phyloP scores from a whole-genome alignment of 1,284 basidiomycete genomes.

The Moniliophthora roreri region DNA sequence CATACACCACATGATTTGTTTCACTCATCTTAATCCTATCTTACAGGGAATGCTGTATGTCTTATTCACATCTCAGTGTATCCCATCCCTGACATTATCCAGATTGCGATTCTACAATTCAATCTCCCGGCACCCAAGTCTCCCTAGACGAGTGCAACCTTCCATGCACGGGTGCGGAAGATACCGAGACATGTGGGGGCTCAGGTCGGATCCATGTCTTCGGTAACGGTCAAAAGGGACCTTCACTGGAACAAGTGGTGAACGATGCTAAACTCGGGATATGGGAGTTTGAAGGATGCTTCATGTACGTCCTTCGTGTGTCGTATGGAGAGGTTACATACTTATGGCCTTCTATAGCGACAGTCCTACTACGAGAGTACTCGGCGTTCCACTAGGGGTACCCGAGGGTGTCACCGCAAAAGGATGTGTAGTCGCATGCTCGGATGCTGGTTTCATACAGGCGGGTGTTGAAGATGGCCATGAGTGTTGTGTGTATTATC shows the following conservation, averaged over 20 bases:
- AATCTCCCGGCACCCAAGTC: constrained; percentile 31
- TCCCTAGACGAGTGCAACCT: constrained; percentile 32
- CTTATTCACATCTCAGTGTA: no score
- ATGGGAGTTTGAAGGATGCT: constrained; percentile 39
- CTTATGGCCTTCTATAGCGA: constrained; percentile 26
- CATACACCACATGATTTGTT: neutral
- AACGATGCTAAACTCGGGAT: constrained; percentile 7
- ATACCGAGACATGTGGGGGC: constrained; percentile 36
- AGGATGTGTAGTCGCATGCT: constrained; percentile 38
- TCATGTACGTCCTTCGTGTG: constrained; percentile 29
- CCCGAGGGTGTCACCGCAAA: constrained; percentile 38
- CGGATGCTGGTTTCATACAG: constrained; percentile 29
- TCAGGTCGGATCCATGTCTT: constrained; percentile 34
- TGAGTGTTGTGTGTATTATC: constrained; percentile 36
- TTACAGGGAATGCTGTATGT: constrained; percentile 40
- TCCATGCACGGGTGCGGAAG: constrained; percentile 35
- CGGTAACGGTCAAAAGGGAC: constrained; percentile 30
- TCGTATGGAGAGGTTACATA: neutral
- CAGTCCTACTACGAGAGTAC: constrained; percentile 27
- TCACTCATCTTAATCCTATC: neutral
- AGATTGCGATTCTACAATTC: constrained; percentile 43
- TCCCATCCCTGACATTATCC: constrained; percentile 1
- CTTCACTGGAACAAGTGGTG: constrained; percentile 28
- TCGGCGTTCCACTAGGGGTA: constrained; percentile 32
- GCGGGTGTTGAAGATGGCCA: constrained; percentile 39